A percentile compares a stretch with the other conserved stretches of the same genome.
Evolutionary conservation across 2,329 filamentous ascomycete species (phyloP).

Genomic region (Aspergillus sp.): DNA sequence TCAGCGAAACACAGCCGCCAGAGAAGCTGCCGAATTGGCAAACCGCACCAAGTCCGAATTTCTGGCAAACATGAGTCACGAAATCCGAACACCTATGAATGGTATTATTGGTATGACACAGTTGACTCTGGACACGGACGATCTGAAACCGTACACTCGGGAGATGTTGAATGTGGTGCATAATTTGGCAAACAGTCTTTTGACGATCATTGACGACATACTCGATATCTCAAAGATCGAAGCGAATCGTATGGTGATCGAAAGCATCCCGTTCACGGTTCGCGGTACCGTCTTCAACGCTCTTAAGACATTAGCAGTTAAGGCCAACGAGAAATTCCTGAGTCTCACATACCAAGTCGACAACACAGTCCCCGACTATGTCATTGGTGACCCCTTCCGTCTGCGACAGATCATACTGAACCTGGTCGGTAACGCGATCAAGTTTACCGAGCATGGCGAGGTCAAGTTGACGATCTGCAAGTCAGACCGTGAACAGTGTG

Average conservation of each 20-base stretch:
- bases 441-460: constrained; percentile 95
- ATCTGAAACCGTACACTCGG: constrained; percentile 89
- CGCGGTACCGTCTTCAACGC: constrained; percentile 96
- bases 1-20: constrained; percentile 90
- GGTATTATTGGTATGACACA: constrained; percentile 98
- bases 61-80: constrained; percentile 97
- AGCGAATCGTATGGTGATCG: constrained; percentile 96
- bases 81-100: constrained; percentile 96
- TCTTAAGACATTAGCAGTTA: constrained; percentile 92
- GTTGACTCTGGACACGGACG: constrained; percentile 89
- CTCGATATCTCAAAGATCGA: constrained; percentile 76
- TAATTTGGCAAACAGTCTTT: constrained; percentile 88
- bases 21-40: constrained; percentile 91
- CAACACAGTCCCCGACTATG: constrained; percentile 88
- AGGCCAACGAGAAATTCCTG: constrained; percentile 92
- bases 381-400: constrained; percentile 95
- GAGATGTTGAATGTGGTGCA: constrained; percentile 99
- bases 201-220: constrained; percentile 91
- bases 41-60: constrained; percentile 99
- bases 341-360: constrained; percentile 93
- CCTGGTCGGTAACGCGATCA: constrained; percentile 96
- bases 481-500: constrained; percentile 64
- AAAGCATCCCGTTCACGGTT: constrained; percentile 94
- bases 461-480: constrained; percentile 89
- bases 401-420: constrained; percentile 96